These are phyloP conservation scores for Thalassiosira hispida DNA, from an alignment of 352 stramenopile species.

Conservation along the genomic window DNA sequence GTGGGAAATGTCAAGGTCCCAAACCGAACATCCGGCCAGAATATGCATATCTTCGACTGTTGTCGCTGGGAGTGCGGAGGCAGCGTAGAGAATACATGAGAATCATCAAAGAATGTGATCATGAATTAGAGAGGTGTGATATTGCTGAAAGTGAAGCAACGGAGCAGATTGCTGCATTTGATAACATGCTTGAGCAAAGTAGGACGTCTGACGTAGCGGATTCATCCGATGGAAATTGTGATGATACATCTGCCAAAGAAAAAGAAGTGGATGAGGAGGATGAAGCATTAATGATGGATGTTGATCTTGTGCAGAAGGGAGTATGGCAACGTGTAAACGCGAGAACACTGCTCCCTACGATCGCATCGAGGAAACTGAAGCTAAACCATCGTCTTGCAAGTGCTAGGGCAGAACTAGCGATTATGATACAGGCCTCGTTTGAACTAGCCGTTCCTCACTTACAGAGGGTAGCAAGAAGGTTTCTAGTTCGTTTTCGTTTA, in stretches of 20 bases:
- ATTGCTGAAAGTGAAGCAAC: constrained; percentile 25
- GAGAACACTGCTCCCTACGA: constrained; percentile 38
- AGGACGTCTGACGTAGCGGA: constrained; percentile 1
- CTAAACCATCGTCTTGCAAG: constrained; percentile 20
- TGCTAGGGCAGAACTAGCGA: constrained; percentile 37
- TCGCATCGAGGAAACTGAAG: constrained; percentile 30
- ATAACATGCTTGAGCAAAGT: not conserved
- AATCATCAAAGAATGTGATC: constrained; percentile 40
- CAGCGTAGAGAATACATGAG: constrained; percentile 30
- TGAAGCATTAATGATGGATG: constrained; percentile 49
- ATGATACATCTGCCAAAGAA: not conserved
- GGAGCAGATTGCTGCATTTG: constrained; percentile 19
- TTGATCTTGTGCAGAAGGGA: constrained; percentile 45
- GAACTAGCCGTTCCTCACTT: constrained; percentile 45
- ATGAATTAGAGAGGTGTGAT: constrained; percentile 32
- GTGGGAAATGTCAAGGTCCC: constrained; percentile 16
- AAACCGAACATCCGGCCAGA: constrained; percentile 24
- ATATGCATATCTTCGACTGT: constrained; percentile 28
- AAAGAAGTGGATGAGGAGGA: constrained; percentile 15
- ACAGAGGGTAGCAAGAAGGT: constrained; percentile 45
- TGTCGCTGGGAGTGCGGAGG: constrained; percentile 17
- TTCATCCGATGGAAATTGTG: not conserved
- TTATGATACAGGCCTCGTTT: constrained; percentile 53
- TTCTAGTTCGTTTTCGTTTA: constrained; percentile 32
- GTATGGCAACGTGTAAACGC: constrained; percentile 55